Evolutionary conservation across 179 eudicot genomes (phyloP), one percentile per base, ranked within the genome.

Genomic region (Beta lomatogona): DNA sequence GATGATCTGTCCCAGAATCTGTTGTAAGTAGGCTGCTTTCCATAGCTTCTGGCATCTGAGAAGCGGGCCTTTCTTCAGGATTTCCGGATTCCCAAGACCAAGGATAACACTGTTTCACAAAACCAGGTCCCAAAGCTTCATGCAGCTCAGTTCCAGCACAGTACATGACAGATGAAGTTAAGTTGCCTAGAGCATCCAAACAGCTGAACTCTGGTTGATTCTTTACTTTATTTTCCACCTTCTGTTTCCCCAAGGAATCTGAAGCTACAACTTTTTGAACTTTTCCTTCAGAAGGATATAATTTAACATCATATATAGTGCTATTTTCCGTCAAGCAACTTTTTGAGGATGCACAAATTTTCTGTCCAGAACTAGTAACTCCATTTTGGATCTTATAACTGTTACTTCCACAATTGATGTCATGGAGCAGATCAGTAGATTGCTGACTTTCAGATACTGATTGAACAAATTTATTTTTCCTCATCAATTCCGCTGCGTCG

Each of bases 81-180:
- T 82, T 84, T 71, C 86, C 88, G 53, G 77, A 70, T 50, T 88
- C 90, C 89, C 88, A 86, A 67, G 88, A 80, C 48, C 60, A 76
- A 69, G 84, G 75, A 65, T 69, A 74, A 73, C 77, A 78, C 75
- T 92, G 88, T 71, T 87, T 89, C 53, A 53, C 66, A 84, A 86
- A 90, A 59, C 90, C 86, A 36, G 94, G 91, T 70, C 97, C 94
- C 9, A 94, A 74, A 60, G 91, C 98, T 89, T 94, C 98, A 81
- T 88, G 92, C 48, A 95, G 88, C 89, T 93, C 98, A 82, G 86
- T 91, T 18, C 94, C 98, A 54, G 91, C 88, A 81, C 90, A 88
- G 81, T 85, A 88, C 75, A 75, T 80, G 74, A 82, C 81, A 54
- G 91, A 83, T 57, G 88, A 78, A 6, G 75, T 66, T 59, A 77